Base-by-base conservation (phyloP, 768 basidiomycete genomes). In the Dictyophora rubrovolvata region DNA sequence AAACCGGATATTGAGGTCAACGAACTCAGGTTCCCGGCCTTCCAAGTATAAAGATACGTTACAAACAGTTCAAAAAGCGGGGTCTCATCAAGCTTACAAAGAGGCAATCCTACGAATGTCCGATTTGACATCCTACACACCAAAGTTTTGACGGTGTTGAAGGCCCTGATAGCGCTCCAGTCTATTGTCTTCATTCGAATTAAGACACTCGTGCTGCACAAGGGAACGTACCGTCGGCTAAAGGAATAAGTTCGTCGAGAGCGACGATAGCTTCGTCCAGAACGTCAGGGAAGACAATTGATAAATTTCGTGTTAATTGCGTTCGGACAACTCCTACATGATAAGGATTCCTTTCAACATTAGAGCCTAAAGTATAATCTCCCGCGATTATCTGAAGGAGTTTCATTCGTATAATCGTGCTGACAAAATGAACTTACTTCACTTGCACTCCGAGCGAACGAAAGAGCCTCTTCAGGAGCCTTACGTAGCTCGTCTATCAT, bases 101-200 rank as follows among this genome's bases (percentile, higher is more conserved):
- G 53, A 1, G 79, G 78, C 33, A 73, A 65, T 0, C 80, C 82
- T 5, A 82, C 75, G 55, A 82, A 77, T 0, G 73, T 50, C 17
- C 81, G 73, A 61, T 77, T 79, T 50, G 67, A 75, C 4, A 70
- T 65, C 42, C 77, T 72, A 37, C 72, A 70, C 11, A 81, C 65
- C 17, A 81, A 64, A 23, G 69, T 60, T 59, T 65, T 70, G 9
- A 72, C 63, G 0, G 59, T 63, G 1, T 69, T 62, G 7, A 71
- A 33, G 2, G 64, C 69, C 0, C 65, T 64, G 8, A 77, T 54
- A 1, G 62, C 62, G 12, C 65, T 66, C 79, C 79, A 80, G 6
- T 53, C 57, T 59, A 36, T 3, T 17, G 7, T 22, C 20, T 51
- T 14, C 14, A 22, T 16, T 22, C 23, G n/a, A 51, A 10, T 12